Evolutionary conservation across 495 filamentous ascomycete species (phyloP), one percentile per base, ranked within the genome.

Genomic region (Sordaria brevicollis): DNA sequence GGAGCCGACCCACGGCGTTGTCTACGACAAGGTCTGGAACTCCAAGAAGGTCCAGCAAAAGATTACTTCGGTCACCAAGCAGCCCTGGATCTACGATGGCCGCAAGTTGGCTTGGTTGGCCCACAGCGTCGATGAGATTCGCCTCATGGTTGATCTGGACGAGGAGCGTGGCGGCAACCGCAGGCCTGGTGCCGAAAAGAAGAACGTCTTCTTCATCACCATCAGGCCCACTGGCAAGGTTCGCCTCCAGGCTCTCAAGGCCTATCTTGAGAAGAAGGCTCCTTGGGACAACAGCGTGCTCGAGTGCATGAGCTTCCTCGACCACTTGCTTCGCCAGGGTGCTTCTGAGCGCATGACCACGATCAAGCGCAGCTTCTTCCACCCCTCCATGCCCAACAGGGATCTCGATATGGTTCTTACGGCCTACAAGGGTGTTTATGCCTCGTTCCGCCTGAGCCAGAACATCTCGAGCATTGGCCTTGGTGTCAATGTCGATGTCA

Each of bases 251-350:
- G 83, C 85, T 2, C 83, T 99, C 35, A 75, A 81, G 4, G 78
- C 78, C 3, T 97, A 93, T 79, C 83, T 99, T 0, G 68, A 82
- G 0, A 85, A 86, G 4, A 80, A 85, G 11, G 81, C 81, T 33
- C 73, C 79, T 1, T 90, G 90, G 76, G 85, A 92, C 70, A 86
- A 86, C 35, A 72, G 80, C 11, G 86, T 93, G 34, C 81, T 96
- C 17, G 91, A 96, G 75, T 89, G 91, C 54, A 86, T 97, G 72
- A 97, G 91, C 77, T 96, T 97, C 79, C 81, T 98, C 3, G 94
- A 99, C 71, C 95, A 99, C 76, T 81, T 92, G 21, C 79, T 99
- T 39, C 92, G 94, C 13, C 89, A 96, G 79, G 80, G 76, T 2
- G 93, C 95, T 0, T 88, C 88, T 0, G 81, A 85, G 71, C 78